Evolutionary conservation across 139 green algal genomes (phyloP).

Genomic region (Nannochloris sp.): DNA sequence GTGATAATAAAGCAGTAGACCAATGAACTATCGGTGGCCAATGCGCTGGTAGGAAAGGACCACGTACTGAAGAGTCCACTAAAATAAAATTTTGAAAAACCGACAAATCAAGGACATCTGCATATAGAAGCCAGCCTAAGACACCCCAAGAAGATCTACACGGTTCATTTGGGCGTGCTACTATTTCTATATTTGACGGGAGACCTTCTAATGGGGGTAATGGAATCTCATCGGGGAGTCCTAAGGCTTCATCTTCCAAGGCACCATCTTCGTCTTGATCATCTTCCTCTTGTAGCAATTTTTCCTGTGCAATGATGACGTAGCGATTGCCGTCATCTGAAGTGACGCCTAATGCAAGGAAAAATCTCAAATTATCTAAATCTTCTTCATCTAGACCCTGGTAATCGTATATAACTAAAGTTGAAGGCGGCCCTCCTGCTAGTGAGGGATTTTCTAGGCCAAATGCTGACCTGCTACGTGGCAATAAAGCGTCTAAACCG

Average conservation of each 20-base stretch:
- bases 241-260: not conserved
- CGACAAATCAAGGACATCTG: not conserved
- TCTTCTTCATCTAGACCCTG: conserved; percentile 27
- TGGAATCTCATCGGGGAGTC: not conserved
- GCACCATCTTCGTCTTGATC: not conserved
- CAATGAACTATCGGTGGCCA: not conserved
- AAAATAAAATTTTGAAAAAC: not conserved
- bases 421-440: not conserved
- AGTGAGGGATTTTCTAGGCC: not conserved
- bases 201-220: conserved; percentile 3
- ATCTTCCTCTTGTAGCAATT: not conserved
- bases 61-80: not conserved
- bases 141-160: conserved; percentile 48
- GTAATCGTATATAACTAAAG: not conserved
- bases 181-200: conserved; percentile 38
- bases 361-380: conserved; percentile 37
- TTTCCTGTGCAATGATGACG: conserved; percentile 39
- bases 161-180: conserved; percentile 34
- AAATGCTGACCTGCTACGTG: conserved; percentile 14
- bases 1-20: not conserved
- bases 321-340: conserved; percentile 37
- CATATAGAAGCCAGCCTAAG: conserved; percentile 33
- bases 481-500: conserved; percentile 60
- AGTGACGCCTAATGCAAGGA: conserved; percentile 32
- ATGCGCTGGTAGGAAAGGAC: not conserved